These are phyloP conservation scores for Candida sanyaensis DNA, from an alignment of 1,139 yeast genomes.

Conservation along the genomic window DNA sequence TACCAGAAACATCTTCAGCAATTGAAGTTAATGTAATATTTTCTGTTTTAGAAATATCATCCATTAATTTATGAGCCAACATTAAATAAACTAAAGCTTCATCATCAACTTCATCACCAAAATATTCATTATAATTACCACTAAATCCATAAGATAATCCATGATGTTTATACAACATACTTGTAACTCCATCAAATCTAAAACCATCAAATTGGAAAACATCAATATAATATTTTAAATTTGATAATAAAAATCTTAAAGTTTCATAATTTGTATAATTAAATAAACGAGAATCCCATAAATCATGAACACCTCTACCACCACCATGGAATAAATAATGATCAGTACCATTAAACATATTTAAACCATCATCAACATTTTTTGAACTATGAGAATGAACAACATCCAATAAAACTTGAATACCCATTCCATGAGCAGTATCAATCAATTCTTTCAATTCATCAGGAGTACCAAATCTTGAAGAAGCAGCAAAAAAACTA, in stretches of 20 bases:
- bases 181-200: slow-evolving; percentile 95
- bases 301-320: slow-evolving; percentile 78
- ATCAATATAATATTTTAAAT: slow-evolving; percentile 80
- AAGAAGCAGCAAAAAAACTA: slow-evolving; percentile 84
- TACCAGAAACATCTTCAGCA: slow-evolving; percentile 97
- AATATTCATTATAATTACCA: slow-evolving; percentile 91
- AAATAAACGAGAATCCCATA: slow-evolving; percentile 95
- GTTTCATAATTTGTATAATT: slow-evolving; percentile 92
- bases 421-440: slow-evolving; percentile 87
- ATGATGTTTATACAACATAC: slow-evolving; percentile 89
- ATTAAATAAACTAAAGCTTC: slow-evolving; percentile 87
- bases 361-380: slow-evolving; percentile 91
- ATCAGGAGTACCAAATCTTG: slow-evolving; percentile 93
- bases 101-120: slow-evolving; percentile 77
- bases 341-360: slow-evolving; percentile 93
- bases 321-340: slow-evolving; percentile 94
- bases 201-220: slow-evolving; percentile 91
- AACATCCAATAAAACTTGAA: slow-evolving; percentile 83
- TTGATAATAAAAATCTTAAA: slow-evolving; percentile 81
- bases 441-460: slow-evolving; percentile 89
- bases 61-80: slow-evolving; percentile 80
- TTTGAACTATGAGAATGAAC: slow-evolving; percentile 97
- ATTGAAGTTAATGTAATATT: slow-evolving; percentile 66
- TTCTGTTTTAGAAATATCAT: slow-evolving; percentile 45
- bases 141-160: slow-evolving; percentile 89